A percentile compares a stretch with the other conserved stretches of the same genome.
phyloP scores from a whole-genome alignment of 306 rosid genomes.

The Dicorynia guianensis region DNA sequence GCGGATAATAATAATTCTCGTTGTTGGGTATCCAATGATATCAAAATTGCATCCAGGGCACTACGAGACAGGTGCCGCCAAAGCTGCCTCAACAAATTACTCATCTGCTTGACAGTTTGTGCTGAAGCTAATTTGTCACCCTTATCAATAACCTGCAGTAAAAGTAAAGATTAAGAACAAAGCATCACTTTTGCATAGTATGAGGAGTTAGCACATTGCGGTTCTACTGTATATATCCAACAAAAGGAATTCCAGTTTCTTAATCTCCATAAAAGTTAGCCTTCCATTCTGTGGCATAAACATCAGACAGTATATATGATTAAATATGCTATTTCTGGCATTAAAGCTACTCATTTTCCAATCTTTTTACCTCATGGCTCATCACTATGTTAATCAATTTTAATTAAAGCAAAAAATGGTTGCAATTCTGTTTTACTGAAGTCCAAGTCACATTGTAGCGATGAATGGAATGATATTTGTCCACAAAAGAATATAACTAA shows the following conservation, averaged over 20 bases:
- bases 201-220: neutral
- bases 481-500: too few species aligned
- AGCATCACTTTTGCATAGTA: neutral
- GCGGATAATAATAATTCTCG: constrained; percentile 36
- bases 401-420: too few species aligned
- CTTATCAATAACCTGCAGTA: constrained; percentile 38
- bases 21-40: constrained; percentile 41
- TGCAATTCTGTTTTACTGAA: too few species aligned
- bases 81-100: constrained; percentile 40
- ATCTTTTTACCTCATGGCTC: too few species aligned
- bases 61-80: constrained; percentile 36
- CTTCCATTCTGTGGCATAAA: neutral
- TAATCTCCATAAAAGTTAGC: neutral
- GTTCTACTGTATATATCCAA: neutral
- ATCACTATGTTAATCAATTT: too few species aligned
- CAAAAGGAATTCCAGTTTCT: neutral
- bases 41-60: constrained; percentile 36
- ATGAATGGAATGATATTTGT: too few species aligned
- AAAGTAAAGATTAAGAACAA: constrained; percentile 1
- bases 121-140: constrained; percentile 47
- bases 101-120: constrained; percentile 43
- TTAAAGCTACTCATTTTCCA: too few species aligned
- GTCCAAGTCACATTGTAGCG: too few species aligned
- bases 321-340: too few species aligned
- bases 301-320: neutral